Base-by-base conservation (phyloP, 352 stramenopile genomes). In the Pythium aristosporum region DNA sequence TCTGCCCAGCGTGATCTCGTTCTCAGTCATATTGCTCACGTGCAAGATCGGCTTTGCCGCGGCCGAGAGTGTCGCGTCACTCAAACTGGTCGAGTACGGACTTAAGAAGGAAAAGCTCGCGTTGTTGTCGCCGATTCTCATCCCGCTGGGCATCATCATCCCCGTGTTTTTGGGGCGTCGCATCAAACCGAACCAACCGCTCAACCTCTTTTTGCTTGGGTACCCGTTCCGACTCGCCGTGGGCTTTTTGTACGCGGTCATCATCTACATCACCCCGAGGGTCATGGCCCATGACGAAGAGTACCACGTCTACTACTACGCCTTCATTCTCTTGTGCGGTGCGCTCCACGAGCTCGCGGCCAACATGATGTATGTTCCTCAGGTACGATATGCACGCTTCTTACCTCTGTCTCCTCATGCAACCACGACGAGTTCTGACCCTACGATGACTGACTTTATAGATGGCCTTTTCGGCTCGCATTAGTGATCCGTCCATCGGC, bases 401-500 rank as follows among this genome's bases (percentile, higher is more conserved):
- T 11, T 8, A 10, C 42, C 50, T 34, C 5, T 46, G 0, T 32
- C 25, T 62, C n/a, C 3, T 50, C 18, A 32, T 30, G n/a, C 8
- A 7, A 52, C 4, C 2, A 37, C 5, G 20, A 50, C 16, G 15
- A 32, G 11, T 9, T 34, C 28, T 69, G 23, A 25, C 41, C 15
- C 4, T 21, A 55, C 5, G 18, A 12, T 60, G n/a, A 11, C 37
- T 2, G 21, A 18, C 34, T 13, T n/a, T 70, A 2, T 92, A 99
- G 85, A 99, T 99, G 97, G 96, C 92, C 7, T 99, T 99, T 73
- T 99, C 98, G 70, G 96, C 97, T 52, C 82, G 89, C 46, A 92
- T 99, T 60, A 98, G 97, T 43, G 98, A 99, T 72, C 96, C 96
- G 16, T 89, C 88, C 15, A 99, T 99, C 72, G 98, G 98, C 51